Evolutionary conservation across 768 basidiomycete species (phyloP), one percentile per base, ranked within the genome.

Genomic region (Panaeolus cyanescens): DNA sequence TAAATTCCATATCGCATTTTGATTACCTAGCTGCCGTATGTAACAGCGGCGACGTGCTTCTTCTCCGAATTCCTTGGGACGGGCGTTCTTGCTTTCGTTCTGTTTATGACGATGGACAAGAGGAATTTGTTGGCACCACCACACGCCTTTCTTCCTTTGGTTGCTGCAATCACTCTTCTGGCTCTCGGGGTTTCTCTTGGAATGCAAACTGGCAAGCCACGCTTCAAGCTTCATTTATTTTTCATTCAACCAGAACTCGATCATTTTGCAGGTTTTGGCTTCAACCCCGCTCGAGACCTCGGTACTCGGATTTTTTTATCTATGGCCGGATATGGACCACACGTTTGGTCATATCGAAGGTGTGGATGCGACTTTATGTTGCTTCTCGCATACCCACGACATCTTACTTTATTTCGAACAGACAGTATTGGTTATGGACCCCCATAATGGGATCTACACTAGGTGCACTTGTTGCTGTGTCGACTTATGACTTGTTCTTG

Each of bases 11-110:
- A 19, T 25, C 32, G 45, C 28, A 54, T 30, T 4, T 45, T 4
- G 12, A 28, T 9, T 40, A 1, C 42, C 19, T 59, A 80, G 79
- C 59, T 76, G 32, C 72, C 70, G 59, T 80, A 80, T 64, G 74
- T 80, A 72, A 72, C 79, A 6, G 70, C 75, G 45, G 74, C 69
- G 10, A 75, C 77, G 1, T 68, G 69, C 45, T 82, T 82, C 63
- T 82, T 80, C 62, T 67, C 72, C 6, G 79, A 90, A 59, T 87
- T 89, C 64, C 64, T 89, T 34, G 83, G 80, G 31, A 77, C 86
- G 0, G 80, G 80, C 0, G 71, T 89, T 25, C 74, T 91, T 15
- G 67, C 87, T 36, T 69, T 90, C 37, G 78, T 76, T 32, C 77
- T 90, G 32, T 75, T 88, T 17, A 80, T 81, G 1, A 73, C 79